A percentile compares a stretch with the other conserved stretches of the same genome.
These are phyloP conservation scores for Corylus americana DNA, from an alignment of 306 rosid genomes.

Conservation along the genomic window DNA sequence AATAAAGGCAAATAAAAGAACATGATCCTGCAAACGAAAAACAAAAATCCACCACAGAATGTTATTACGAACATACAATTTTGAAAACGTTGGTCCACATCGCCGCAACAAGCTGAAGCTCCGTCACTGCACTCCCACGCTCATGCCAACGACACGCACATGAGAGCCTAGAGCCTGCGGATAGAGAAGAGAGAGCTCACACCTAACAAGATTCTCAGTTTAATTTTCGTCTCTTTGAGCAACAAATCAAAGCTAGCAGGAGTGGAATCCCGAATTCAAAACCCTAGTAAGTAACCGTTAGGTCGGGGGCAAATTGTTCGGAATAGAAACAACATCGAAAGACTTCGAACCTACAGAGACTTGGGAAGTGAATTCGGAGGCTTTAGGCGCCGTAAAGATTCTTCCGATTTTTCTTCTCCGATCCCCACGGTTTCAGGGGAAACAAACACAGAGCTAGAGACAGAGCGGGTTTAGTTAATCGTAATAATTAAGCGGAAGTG, in stretches of 20 bases:
- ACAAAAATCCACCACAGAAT: not conserved
- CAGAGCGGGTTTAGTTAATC: not conserved
- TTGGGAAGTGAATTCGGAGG: not conserved
- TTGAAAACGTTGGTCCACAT: conserved; percentile 67
- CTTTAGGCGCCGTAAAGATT: not conserved
- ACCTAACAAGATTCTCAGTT: not conserved
- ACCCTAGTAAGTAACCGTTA: not conserved
- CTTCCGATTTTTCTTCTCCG: not conserved
- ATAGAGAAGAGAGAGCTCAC: not conserved
- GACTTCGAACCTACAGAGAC: not conserved
- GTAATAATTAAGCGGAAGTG: not conserved
- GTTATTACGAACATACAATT: conserved; percentile 32
- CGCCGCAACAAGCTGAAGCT: conserved; percentile 11
- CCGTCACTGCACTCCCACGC: not conserved
- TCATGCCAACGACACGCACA: not conserved
- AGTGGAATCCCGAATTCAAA: not conserved
- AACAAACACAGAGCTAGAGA: not conserved
- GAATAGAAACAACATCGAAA: not conserved
- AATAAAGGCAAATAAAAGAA: not conserved
- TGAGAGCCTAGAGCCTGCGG: not conserved
- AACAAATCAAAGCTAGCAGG: not conserved
- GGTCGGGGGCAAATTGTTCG: not conserved
- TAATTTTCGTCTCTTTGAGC: not conserved
- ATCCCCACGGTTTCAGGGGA: not conserved
- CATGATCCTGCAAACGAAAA: not conserved